Conservation (phyloP, 2,329 filamentous ascomycete genomes). For the Penicillium sp. region DNA sequence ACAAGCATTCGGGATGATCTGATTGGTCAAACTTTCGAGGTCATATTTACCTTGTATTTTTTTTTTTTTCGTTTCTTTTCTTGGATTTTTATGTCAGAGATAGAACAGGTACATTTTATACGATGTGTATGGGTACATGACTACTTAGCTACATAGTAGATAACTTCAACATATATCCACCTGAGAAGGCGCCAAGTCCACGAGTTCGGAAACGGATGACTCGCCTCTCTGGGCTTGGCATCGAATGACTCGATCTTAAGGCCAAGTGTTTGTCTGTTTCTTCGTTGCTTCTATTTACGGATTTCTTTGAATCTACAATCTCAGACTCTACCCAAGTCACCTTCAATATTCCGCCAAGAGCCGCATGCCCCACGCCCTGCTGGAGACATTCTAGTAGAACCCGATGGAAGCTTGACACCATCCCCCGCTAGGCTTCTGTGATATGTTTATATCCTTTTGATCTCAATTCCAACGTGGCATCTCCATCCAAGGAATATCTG, state of each 20-base stretch:
- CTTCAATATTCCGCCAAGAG: constrained; percentile 3
- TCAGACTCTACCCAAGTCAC: background rate
- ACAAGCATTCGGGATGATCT: background rate
- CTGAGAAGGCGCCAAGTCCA: background rate
- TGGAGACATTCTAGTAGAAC: constrained; percentile 36
- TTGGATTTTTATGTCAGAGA: too few species aligned
- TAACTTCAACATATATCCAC: background rate
- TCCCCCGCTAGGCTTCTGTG: constrained; percentile 10
- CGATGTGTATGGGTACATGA: too few species aligned
- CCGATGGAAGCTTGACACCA: constrained; percentile 32
- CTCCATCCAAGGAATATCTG: background rate
- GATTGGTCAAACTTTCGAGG: background rate
- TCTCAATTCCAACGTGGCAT: constrained; percentile 9
- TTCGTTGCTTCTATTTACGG: background rate
- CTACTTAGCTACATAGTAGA: background rate
- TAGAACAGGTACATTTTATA: background rate
- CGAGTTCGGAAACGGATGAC: constrained; percentile 15
- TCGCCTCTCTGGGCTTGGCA: constrained; percentile 13
- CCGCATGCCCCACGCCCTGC: constrained; percentile 25
- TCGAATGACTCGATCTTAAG: background rate
- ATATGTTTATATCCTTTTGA: constrained; percentile 21
- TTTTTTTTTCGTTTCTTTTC: too few species aligned
- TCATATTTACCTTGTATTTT: too few species aligned
- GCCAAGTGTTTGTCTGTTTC: background rate
- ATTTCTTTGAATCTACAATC: background rate